Percentiles rank a stretch among this genome's conserved stretches.
phyloP scores from a whole-genome alignment of 179 eudicot genomes.

The Beta macrorhiza region DNA sequence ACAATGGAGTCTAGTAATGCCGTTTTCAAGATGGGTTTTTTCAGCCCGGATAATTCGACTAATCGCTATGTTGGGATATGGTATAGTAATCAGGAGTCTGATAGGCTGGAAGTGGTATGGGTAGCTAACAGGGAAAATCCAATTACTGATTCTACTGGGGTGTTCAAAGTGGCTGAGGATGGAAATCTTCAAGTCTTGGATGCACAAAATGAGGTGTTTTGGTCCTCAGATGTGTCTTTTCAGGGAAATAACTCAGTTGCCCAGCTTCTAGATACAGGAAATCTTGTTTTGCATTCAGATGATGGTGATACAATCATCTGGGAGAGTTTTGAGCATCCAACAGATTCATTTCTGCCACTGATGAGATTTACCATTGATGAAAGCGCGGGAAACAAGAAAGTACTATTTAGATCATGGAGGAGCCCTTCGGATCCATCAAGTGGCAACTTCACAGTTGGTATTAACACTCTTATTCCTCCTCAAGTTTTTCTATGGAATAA shows the following conservation, averaged over 20 bases:
- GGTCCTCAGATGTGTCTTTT: conserved; percentile 36
- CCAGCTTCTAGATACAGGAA: conserved; percentile 44
- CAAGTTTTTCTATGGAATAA: conserved; percentile 29
- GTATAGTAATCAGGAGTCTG: conserved; percentile 24
- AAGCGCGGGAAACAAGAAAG: too few species aligned
- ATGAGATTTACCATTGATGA: conserved; percentile 23
- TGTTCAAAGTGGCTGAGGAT: conserved; percentile 24
- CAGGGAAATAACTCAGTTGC: conserved; percentile 16
- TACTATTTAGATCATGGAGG: conserved; percentile 30
- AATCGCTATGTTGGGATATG: conserved; percentile 35
- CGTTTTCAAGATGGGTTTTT: conserved; percentile 21
- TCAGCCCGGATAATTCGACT: conserved; percentile 15
- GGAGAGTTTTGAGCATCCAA: conserved; percentile 61
- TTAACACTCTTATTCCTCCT: conserved; percentile 11
- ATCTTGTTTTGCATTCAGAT: conserved; percentile 34
- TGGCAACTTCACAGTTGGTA: conserved; percentile 29
- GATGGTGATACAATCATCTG: conserved; percentile 29
- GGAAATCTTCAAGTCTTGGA: conserved; percentile 32
- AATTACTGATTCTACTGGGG: conserved; percentile 27
- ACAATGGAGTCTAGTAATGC: conserved; percentile 15
- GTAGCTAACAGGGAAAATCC: conserved; percentile 28
- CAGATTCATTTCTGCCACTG: conserved; percentile 35
- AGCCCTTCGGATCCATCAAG: conserved; percentile 37
- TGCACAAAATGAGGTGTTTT: conserved; percentile 19
- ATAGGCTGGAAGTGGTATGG: conserved; percentile 23